Base-by-base conservation (phyloP, 805 yeast genomes). In the Danielozyma ontarioensis region DNA sequence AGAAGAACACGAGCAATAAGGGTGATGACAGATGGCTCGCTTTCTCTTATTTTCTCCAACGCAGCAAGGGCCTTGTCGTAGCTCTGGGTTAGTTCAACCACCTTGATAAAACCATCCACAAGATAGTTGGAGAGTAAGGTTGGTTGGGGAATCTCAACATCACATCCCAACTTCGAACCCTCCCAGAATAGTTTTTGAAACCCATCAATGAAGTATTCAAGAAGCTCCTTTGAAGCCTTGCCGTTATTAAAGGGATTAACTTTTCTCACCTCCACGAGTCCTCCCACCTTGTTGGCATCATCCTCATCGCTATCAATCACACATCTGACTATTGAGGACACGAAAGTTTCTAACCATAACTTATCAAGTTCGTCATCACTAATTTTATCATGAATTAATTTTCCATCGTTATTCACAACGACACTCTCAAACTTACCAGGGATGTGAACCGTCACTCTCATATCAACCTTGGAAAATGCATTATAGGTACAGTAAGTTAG, bases 231-330 rank as follows among this genome's bases (percentile, higher is more conserved):
- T 2, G 81, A 78, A 11, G 68, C 58, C 19, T 63, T 69, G 7
- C 64, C 61, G 21, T 59, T 61, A 17, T 68, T 51, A 39, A 93
- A 73, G 4, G 97, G 97, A 47, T 87, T 83, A 36, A 86, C 68
- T 38, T 82, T 78, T 44, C 96, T 74, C 25, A 93, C 82, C 52
- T 89, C 95, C 7, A 88, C 95, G 35, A 93, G 49, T 64, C 83
- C 62, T 59, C 80, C 57, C 11, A 55, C 57, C 34, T 62, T 62
- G 39, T 64, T 63, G 27, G 53, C 55, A 35, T 83, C 90, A 28
- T 80, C 87, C 32, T 84, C 87, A 42, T 76, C 85, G 5, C 62
- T 55, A 17, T 76, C 76, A 35, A 87, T 61, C 27, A 93, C 57
- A 5, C 89, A 64, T 48, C 98, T 73, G 16, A 87, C 78, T 41